Evolutionary conservation across 176 grass and related monocot species (phyloP).

Genomic region (Saccharum officinarum): DNA sequence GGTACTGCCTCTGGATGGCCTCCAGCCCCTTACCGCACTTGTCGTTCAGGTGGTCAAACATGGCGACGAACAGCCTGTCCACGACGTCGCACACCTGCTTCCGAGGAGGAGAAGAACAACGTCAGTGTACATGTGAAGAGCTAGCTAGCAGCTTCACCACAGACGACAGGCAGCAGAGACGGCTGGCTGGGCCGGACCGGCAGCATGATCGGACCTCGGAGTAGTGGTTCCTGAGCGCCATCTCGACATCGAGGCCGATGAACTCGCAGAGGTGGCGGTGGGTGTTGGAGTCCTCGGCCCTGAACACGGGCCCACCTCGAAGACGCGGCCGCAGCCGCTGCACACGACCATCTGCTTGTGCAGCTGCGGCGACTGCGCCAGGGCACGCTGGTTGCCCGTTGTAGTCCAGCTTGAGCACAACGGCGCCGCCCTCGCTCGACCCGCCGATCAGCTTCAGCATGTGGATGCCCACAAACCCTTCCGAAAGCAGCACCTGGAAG

Average conservation of each 20-base stretch:
- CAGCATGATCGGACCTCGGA: not conserved
- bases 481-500: constrained; percentile 10
- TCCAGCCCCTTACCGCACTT: constrained; percentile 18
- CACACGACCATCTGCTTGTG: constrained; percentile 75
- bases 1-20: constrained; percentile 51
- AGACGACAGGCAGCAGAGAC: no score
- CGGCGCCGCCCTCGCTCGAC: not conserved
- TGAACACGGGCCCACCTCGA: constrained; percentile 67
- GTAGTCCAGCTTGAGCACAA: constrained; percentile 76
- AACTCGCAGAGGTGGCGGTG: constrained; percentile 82
- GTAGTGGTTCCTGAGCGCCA: constrained; percentile 66
- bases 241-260: constrained; percentile 65
- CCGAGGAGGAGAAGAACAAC: no score
- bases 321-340: constrained; percentile 62
- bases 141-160: no score
- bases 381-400: constrained; percentile 65
- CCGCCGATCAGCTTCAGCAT: not conserved
- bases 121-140: no score
- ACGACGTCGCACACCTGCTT: constrained; percentile 60
- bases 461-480: constrained; percentile 66
- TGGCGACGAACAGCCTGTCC: constrained; percentile 57
- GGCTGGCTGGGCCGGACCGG: no score
- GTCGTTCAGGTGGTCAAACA: constrained; percentile 61
- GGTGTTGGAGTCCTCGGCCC: constrained; percentile 67
- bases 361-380: constrained; percentile 83